A percentile compares a stretch with the other conserved stretches of the same genome.
Evolutionary conservation across 225 moss, liverwort and hornwort species (phyloP).

Genomic region (Marchantia polymorpha): DNA sequence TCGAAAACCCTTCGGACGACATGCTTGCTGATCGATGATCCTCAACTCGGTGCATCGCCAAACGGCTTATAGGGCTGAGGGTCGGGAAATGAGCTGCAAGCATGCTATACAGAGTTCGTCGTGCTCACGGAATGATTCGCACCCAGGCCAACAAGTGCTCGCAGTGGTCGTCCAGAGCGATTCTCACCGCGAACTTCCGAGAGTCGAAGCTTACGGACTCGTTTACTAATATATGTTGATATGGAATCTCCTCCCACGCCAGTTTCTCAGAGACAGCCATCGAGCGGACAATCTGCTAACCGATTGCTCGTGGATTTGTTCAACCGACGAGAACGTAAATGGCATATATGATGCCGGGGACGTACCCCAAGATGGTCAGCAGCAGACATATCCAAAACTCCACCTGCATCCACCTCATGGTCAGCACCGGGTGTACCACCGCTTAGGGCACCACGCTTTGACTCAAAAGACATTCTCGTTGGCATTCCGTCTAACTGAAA

Average conservation of each 20-base stretch:
- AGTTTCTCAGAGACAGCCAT: background rate
- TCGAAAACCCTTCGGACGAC: too few relatives aligned
- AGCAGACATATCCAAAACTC: conserved; percentile 40
- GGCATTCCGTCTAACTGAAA: background rate
- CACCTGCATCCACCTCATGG: conserved; percentile 16
- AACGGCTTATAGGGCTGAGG: too few relatives aligned
- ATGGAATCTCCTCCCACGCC: background rate
- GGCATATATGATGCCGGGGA: conserved; percentile 40
- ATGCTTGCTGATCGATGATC: too few relatives aligned
- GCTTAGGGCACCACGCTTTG: too few relatives aligned
- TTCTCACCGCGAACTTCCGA: too few relatives aligned
- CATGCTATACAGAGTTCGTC: too few relatives aligned
- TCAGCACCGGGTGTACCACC: background rate
- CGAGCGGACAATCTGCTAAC: background rate
- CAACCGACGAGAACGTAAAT: conserved; percentile 24
- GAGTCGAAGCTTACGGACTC: too few relatives aligned
- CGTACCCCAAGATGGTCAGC: conserved; percentile 37
- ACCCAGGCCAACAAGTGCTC: too few relatives aligned
- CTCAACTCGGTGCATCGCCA: too few relatives aligned
- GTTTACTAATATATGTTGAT: background rate
- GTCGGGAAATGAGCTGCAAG: too few relatives aligned
- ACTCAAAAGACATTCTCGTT: background rate
- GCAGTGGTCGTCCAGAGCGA: too few relatives aligned
- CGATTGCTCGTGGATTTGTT: background rate
- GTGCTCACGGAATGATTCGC: too few relatives aligned